phyloP scores from a whole-genome alignment of 371 early-diverging fungal species.

The Mortierella sp. region DNA sequence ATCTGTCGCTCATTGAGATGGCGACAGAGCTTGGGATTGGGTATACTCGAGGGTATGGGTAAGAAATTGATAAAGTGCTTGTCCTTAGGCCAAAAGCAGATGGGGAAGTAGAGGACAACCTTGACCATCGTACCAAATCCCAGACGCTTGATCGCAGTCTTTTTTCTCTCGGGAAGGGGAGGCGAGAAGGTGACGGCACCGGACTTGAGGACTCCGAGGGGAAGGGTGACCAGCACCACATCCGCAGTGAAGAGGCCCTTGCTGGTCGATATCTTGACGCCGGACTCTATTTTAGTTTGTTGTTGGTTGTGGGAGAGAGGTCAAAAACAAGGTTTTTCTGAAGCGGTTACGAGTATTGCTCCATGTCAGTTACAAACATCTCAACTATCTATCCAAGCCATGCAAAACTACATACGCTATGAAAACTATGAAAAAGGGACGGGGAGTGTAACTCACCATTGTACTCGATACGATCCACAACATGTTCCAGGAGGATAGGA shows the following conservation, averaged over 20 bases:
- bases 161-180: constrained; percentile 47
- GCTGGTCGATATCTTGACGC: constrained; percentile 45
- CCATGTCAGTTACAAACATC: constrained; percentile 30
- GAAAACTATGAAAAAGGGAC: background rate
- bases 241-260: constrained; percentile 46
- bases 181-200: constrained; percentile 44
- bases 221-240: constrained; percentile 55
- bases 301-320: background rate
- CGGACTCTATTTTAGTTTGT: constrained; percentile 35
- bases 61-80: constrained; percentile 56
- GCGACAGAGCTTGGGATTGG: constrained; percentile 42
- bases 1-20: constrained; percentile 50
- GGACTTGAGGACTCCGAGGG: constrained; percentile 57
- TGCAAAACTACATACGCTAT: constrained; percentile 6
- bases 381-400: constrained; percentile 18
- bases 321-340: constrained; percentile 19
- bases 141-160: constrained; percentile 45
- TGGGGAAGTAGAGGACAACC: constrained; percentile 36
- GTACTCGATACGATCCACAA: constrained; percentile 53
- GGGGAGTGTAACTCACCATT: constrained; percentile 46
- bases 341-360: constrained; percentile 49
- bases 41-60: constrained; percentile 49
- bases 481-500: constrained; percentile 42
- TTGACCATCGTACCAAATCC: constrained; percentile 59
- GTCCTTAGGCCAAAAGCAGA: constrained; percentile 54